Percentiles rank a stretch among this genome's conserved stretches.
These are phyloP conservation scores for Mesembryanthemum crystallinum DNA, from an alignment of 148 eudicot genomes.

Conservation along the genomic window DNA sequence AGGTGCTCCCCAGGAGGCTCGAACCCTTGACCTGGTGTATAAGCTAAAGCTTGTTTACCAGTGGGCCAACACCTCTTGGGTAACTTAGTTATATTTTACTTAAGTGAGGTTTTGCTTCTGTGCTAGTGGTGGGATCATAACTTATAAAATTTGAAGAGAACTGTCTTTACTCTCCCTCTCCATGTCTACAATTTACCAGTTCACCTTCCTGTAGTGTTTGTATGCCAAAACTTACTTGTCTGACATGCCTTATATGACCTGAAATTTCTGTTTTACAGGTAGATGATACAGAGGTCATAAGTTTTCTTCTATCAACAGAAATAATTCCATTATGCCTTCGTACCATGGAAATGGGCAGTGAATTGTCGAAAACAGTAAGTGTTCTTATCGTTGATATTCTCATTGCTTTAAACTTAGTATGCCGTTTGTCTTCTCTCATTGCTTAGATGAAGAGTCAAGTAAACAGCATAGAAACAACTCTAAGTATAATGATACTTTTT, in stretches of 20 bases:
- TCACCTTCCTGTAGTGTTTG: background rate
- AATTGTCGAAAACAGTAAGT: slow-evolving; percentile 90
- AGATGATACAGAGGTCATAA: slow-evolving; percentile 82
- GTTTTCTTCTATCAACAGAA: slow-evolving; percentile 93
- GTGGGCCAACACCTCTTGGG: too few relatives aligned
- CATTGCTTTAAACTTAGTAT: background rate
- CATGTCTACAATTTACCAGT: background rate
- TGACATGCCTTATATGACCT: background rate
- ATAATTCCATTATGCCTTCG: slow-evolving; percentile 93
- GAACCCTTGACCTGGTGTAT: too few relatives aligned
- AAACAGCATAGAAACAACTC: too few relatives aligned
- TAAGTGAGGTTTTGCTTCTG: background rate
- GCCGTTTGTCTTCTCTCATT: background rate
- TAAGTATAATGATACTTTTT: too few relatives aligned
- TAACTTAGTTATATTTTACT: too few relatives aligned
- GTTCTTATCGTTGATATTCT: background rate
- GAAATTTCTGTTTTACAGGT: slow-evolving; percentile 21
- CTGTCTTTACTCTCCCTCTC: background rate
- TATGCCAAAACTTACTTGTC: background rate
- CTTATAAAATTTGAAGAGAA: too few relatives aligned
- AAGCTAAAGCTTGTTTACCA: too few relatives aligned
- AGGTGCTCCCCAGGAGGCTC: too few relatives aligned
- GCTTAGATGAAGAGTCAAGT: background rate
- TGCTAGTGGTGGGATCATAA: too few relatives aligned
- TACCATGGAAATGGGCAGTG: slow-evolving; percentile 99